Base-by-base conservation (phyloP, 257 asterid species). In the Primulina huaijiensis region DNA sequence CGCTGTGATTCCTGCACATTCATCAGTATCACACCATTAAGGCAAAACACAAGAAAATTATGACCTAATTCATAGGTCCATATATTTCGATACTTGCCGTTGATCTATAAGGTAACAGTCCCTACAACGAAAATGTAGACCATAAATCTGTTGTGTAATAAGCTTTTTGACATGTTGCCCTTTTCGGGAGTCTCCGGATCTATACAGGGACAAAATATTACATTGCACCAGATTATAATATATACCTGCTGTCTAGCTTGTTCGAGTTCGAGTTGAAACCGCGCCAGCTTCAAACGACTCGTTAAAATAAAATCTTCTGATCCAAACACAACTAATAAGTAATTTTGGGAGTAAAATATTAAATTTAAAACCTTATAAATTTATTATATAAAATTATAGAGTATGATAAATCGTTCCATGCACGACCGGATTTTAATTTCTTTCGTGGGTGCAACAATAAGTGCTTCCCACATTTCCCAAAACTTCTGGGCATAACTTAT, bases 221-320 rank as follows among this genome's bases (percentile, higher is more conserved):
- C 7, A 2, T 16, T 16, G 8, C 19, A 43, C 53, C 53, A 11
- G n/a, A 43, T 43, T 55, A 43, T 43, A 43, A 43, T 12, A 43
- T 12, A 16, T 31, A 87, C 97, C 80, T 87, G 96, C 27, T 86
- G 96, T 73, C 92, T 83, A 74, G 88, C 89, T 83, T 87, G 82
- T 74, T 87, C 92, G 20, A 91, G 90, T 60, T 94, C 97, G 16
- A 81, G 65, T 78, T 94, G 97, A 55, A 94, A 80, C 62, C 89
- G 97, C 1, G 96, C 96, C 64, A 94, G 82, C 84, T 89, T 94
- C 91, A 91, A 60, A 43, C 95, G n/a, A n/a, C n/a, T n/a, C n/a
- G n/a, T n/a, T n/a, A n/a, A n/a, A n/a, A n/a, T n/a, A n/a, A n/a
- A n/a, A n/a, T n/a, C n/a, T n/a, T n/a, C n/a, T 30, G 1, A 30